Percentiles rank a stretch among this genome's conserved stretches.
phyloP scores from a whole-genome alignment of 1,284 basidiomycete genomes.

The Rhodofomes roseus region DNA sequence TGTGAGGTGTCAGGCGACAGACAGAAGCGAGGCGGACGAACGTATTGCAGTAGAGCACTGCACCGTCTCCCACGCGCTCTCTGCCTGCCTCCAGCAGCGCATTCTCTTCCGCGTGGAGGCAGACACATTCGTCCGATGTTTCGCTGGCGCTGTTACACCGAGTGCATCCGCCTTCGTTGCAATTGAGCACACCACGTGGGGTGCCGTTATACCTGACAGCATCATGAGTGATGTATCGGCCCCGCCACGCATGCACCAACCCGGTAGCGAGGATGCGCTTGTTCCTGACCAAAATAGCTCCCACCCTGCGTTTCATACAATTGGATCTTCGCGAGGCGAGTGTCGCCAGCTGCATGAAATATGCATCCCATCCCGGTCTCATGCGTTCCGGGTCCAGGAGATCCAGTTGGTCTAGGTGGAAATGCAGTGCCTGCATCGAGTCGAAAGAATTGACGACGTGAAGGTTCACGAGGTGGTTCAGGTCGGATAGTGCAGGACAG shows the following conservation, averaged over 20 bases:
- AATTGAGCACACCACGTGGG: constrained; percentile 84
- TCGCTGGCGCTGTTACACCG: constrained; percentile 72
- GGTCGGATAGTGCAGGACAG: constrained; percentile 29
- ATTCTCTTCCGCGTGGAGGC: constrained; percentile 98
- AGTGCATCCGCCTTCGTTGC: constrained; percentile 84
- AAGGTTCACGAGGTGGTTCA: constrained; percentile 56
- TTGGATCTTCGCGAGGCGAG: constrained; percentile 88
- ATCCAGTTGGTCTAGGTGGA: constrained; percentile 66
- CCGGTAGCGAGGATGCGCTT: constrained; percentile 93
- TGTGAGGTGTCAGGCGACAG: constrained; percentile 4
- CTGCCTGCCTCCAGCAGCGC: constrained; percentile 91
- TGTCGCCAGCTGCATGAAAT: constrained; percentile 93
- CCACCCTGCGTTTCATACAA: constrained; percentile 97
- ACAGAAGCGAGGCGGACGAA: constrained; percentile 24
- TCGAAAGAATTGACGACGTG: constrained; percentile 72
- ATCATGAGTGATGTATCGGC: not conserved
- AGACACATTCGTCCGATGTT: constrained; percentile 82
- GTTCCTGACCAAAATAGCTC: constrained; percentile 86
- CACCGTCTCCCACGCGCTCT: constrained; percentile 78
- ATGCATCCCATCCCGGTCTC: constrained; percentile 89
- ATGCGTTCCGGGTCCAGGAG: constrained; percentile 70
- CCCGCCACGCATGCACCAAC: constrained; percentile 32
- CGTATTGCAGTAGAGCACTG: constrained; percentile 91
- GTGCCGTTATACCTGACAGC: constrained; percentile 91
- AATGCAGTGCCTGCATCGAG: constrained; percentile 51